These are phyloP conservation scores for Centaurea solstitialis DNA, from an alignment of 129 eudicot genomes.

Conservation along the genomic window DNA sequence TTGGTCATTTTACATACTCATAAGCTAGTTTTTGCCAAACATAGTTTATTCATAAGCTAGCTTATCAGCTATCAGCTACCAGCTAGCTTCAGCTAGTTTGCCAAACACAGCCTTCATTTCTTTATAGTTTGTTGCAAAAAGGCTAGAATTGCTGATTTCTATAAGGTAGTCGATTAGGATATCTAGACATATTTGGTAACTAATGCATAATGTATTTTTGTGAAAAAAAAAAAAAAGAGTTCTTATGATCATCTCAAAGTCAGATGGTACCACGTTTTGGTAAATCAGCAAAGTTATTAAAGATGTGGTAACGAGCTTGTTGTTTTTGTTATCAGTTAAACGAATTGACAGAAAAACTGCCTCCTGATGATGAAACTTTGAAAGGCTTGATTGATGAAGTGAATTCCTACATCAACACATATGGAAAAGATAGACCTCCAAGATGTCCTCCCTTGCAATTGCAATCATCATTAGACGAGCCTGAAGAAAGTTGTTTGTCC, in stretches of 20 bases:
- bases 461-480: constrained; percentile 22
- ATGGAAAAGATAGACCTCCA: constrained; percentile 37
- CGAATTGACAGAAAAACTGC: constrained; percentile 53
- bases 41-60: too few species aligned
- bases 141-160: not conserved
- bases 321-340: constrained; percentile 52
- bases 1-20: too few species aligned
- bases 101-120: too few species aligned
- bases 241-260: too few species aligned
- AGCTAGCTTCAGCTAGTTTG: too few species aligned
- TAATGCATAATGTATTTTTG: too few species aligned
- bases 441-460: constrained; percentile 7
- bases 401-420: constrained; percentile 34
- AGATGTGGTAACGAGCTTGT: not conserved
- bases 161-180: too few species aligned
- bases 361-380: constrained; percentile 48
- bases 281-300: not conserved
- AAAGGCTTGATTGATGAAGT: constrained; percentile 47
- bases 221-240: too few species aligned
- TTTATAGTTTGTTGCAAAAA: not conserved
- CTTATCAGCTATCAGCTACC: too few species aligned
- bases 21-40: too few species aligned
- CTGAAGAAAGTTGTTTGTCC: constrained; percentile 14
- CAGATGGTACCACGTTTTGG: not conserved
- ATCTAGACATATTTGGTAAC: too few species aligned